Conservation (phyloP, 2,329 filamentous ascomycete species). For the Gaeumannomyces tritici region DNA sequence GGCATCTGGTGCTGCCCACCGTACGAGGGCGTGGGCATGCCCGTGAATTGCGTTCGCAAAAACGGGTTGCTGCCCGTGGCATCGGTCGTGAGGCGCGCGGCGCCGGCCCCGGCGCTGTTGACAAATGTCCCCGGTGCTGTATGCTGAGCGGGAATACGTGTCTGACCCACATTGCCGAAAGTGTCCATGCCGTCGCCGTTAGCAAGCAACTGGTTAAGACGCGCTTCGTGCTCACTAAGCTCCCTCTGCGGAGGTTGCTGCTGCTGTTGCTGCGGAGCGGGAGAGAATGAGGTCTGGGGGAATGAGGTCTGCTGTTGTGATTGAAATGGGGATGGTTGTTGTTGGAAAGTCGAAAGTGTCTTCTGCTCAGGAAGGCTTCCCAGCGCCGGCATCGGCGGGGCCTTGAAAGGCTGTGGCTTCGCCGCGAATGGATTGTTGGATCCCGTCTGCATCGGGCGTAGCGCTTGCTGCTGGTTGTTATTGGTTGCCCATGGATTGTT, state of each 20-base stretch:
- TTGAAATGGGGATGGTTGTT: conserved; percentile 33
- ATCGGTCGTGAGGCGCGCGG: conserved; percentile 57
- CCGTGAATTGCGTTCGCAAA: conserved; percentile 73
- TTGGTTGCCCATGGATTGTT: conserved; percentile 85
- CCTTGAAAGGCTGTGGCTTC: conserved; percentile 47
- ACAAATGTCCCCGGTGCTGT: conserved; percentile 94
- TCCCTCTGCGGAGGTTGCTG: conserved; percentile 42
- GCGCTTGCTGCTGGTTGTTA: conserved; percentile 48
- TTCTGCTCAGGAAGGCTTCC: conserved; percentile 76
- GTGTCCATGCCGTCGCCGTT: conserved; percentile 92
- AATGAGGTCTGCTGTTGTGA: conserved; percentile 22
- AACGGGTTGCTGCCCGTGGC: conserved; percentile 88
- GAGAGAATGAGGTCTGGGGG: conserved; percentile 7
- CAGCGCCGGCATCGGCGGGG: conserved; percentile 58
- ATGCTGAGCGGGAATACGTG: conserved; percentile 92
- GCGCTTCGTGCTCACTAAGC: conserved; percentile 56
- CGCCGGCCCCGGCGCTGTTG: conserved; percentile 83
- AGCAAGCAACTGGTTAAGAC: conserved; percentile 77
- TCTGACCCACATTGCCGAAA: conserved; percentile 92
- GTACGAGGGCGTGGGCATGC: conserved; percentile 55
- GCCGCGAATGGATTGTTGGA: conserved; percentile 96
- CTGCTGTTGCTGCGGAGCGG: conserved; percentile 33
- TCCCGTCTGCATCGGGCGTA: conserved; percentile 80
- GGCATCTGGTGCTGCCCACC: conserved; percentile 39
- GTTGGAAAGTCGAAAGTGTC: conserved; percentile 51